phyloP scores from a whole-genome alignment of 192 early-diverging fungal genomes.

The Coemansia sp. region DNA sequence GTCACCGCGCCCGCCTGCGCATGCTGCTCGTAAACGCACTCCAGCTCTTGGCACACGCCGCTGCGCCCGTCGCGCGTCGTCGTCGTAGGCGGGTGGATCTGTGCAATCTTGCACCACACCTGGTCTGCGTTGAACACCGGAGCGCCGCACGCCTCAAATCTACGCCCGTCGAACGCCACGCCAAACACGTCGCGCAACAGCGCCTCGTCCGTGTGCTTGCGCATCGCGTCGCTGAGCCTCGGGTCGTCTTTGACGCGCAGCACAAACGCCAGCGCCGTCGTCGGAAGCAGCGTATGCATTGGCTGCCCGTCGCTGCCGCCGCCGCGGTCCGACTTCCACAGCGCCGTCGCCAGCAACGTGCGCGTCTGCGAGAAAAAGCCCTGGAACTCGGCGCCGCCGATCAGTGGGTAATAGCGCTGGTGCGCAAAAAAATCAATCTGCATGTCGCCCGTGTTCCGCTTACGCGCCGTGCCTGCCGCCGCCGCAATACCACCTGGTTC shows the following conservation, averaged over 20 bases:
- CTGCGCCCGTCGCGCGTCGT: conserved; percentile 3
- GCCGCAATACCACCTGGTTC: not conserved
- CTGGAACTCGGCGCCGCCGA: conserved; percentile 36
- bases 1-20: conserved; percentile 13
- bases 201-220: conserved; percentile 26
- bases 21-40: conserved; percentile 29
- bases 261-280: conserved; percentile 36
- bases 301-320: conserved; percentile 17
- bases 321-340: conserved; percentile 31
- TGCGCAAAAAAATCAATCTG: conserved; percentile 41
- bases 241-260: conserved; percentile 31
- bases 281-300: conserved; percentile 30
- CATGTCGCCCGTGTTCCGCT: conserved; percentile 9
- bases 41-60: conserved; percentile 2
- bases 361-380: conserved; percentile 33
- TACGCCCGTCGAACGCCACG: conserved; percentile 14
- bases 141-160: conserved; percentile 9
- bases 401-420: conserved; percentile 46
- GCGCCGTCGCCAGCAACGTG: conserved; percentile 21
- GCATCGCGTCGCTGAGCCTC: conserved; percentile 10
- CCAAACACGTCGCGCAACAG: conserved; percentile 35
- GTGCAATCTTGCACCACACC: conserved; percentile 40
- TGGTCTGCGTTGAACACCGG: conserved; percentile 44
- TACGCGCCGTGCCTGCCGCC: not conserved
- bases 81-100: not conserved